Conservation (phyloP, 208 protist genomes). For the Acanthamoeba lenticulata region DNA sequence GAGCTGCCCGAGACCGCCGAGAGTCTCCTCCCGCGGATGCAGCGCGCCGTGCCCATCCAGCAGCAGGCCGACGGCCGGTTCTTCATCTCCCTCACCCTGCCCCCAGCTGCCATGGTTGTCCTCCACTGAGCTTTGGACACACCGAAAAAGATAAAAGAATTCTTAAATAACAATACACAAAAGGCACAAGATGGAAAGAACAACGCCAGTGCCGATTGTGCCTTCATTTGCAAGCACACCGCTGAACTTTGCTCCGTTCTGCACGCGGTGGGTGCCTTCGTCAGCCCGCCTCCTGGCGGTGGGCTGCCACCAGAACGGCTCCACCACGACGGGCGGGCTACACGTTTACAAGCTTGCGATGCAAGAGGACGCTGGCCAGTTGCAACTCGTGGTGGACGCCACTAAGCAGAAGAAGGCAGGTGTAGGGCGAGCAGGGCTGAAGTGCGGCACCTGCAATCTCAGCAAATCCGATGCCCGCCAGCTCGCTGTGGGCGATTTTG, state of each 20-base stretch:
- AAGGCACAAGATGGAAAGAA: not conserved
- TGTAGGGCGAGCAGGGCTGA: not conserved
- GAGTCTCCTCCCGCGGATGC: not conserved
- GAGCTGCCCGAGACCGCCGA: not conserved
- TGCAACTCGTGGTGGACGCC: not conserved
- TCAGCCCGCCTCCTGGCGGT: not conserved
- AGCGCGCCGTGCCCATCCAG: not conserved
- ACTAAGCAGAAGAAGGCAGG: not conserved
- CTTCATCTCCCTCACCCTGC: not conserved
- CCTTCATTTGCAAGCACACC: not conserved
- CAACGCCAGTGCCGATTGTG: not conserved
- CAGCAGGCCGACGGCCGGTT: not conserved
- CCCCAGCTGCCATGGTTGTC: not conserved
- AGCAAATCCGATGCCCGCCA: not conserved
- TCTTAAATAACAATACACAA: too few species aligned
- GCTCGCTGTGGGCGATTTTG: not conserved
- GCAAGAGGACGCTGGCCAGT: not conserved
- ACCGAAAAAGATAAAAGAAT: too few species aligned
- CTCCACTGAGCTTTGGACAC: too few species aligned
- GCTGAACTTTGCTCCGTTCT: not conserved
- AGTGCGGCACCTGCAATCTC: not conserved
- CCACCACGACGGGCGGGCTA: not conserved
- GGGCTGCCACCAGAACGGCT: not conserved
- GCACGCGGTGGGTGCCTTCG: not conserved
- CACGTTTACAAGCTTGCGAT: constrained; percentile 27